Base-by-base conservation (phyloP, 1,284 basidiomycete genomes). In the Naganishia sp. region DNA sequence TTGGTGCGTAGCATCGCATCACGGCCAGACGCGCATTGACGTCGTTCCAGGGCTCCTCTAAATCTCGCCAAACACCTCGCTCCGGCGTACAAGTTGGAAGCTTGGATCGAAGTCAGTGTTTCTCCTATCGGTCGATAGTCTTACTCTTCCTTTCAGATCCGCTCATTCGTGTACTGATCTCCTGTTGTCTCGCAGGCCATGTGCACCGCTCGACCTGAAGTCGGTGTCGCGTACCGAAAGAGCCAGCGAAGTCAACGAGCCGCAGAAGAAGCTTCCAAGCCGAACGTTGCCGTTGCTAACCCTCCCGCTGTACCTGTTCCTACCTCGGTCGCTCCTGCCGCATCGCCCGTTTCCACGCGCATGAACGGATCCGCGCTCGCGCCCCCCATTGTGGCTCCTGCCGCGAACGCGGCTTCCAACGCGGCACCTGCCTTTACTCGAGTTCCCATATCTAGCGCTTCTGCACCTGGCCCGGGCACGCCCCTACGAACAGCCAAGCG, bases 121-220 rank as follows among this genome's bases (percentile, higher is more conserved):
- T 48, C 55, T 10, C 49, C 33, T 23, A 25, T 11, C 16, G n/a
- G n/a, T 2, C 45, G 10, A 16, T 31, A 15, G 6, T 28, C 18
- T 21, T 63, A 21, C 31, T 54, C 25, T 21, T 36, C 4, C 57
- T 43, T 45, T 2, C 28, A 55, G 42, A 52, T 16, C 55, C 31
- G 7, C 55, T 21, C 42, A 16, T 36, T 28, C 44, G 31, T 23
- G 42, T 59, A 13, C 56, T 59, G 56, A 59, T 31, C 21, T 28
- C 55, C 53, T 31, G 36, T 13, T 10, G 15, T 28, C 71, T 85
- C 90, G 67, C 77, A 83, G 54, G 82, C 85, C 9, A 87, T 96
- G 49, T 85, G 89, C 49, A 83, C 85, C 25, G 90, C 94, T 6
- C 75, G 80, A 1, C 93, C 94, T 1, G 92, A 93, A 77, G 89